Conservation (phyloP, 352 stramenopile genomes). For the Globisporangium nagaii region DNA sequence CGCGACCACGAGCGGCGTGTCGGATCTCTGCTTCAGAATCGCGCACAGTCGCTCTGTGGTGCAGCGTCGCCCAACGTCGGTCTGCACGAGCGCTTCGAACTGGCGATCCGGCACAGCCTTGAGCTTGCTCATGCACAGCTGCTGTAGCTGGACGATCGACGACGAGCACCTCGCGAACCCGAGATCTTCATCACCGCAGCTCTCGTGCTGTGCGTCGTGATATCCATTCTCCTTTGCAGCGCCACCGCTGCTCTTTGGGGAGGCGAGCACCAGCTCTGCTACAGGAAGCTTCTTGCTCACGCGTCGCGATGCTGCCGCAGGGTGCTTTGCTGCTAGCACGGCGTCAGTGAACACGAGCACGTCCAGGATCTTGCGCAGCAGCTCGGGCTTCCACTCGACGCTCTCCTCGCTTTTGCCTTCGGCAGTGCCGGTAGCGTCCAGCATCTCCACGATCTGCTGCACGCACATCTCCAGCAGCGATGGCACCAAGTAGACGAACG, state of each 20-base stretch:
- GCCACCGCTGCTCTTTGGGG: background rate
- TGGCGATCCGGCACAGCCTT: conserved; percentile 35
- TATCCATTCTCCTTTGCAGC: background rate
- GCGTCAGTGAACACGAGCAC: conserved; percentile 59
- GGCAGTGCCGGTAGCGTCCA: background rate
- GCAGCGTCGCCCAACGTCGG: conserved; percentile 55
- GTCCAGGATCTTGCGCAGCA: conserved; percentile 26
- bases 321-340: conserved; percentile 42
- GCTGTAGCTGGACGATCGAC: conserved; percentile 34
- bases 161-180: conserved; percentile 7
- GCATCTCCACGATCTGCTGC: conserved; percentile 24
- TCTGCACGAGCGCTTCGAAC: conserved; percentile 56
- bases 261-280: background rate
- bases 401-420: background rate
- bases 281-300: conserved; percentile 10
- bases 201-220: background rate
- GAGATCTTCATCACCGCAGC: conserved; percentile 8
- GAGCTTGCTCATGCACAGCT: conserved; percentile 49
- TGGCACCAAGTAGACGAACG: conserved; percentile 69
- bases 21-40: conserved; percentile 55
- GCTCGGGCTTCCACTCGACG: conserved; percentile 2
- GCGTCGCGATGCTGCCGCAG: conserved; percentile 4
- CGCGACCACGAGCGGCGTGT: conserved; percentile 59
- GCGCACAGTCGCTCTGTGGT: conserved; percentile 61
- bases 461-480: conserved; percentile 64